Evolutionary conservation across 495 filamentous ascomycete genomes (phyloP).

Genomic region (Zalerion maritima): DNA sequence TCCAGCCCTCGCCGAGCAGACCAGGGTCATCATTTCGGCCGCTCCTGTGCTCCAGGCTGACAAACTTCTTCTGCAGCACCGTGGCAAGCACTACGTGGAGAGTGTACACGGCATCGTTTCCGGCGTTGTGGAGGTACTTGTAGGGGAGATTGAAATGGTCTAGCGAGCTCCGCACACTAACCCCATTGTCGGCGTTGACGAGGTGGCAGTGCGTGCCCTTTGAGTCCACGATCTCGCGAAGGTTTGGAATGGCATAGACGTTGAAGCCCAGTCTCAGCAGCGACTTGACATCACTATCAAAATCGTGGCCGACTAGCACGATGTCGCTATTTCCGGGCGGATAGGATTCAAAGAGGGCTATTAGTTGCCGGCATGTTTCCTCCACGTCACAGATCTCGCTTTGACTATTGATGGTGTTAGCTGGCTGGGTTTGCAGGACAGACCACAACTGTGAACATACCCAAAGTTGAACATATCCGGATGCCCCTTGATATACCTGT

Average conservation of each 20-base stretch:
- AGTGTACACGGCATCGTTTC: constrained; percentile 89
- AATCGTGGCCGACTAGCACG: constrained; percentile 66
- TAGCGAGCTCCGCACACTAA: constrained; percentile 47
- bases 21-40: too few relatives aligned
- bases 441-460: constrained; percentile 32
- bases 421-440: constrained; percentile 9
- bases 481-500: constrained; percentile 49
- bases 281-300: constrained; percentile 49
- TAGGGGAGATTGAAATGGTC: constrained; percentile 43
- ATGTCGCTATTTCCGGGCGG: constrained; percentile 37
- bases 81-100: constrained; percentile 61
- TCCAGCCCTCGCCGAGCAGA: constrained; percentile 15
- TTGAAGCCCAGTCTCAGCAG: constrained; percentile 48
- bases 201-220: constrained; percentile 47
- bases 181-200: constrained; percentile 29
- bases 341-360: constrained; percentile 14
- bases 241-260: constrained; percentile 29
- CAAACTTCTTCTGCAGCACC: constrained; percentile 28
- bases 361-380: constrained; percentile 9
- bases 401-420: constrained; percentile 14
- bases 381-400: constrained; percentile 15
- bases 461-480: constrained; percentile 68
- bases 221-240: constrained; percentile 58
- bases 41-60: constrained; percentile 2
- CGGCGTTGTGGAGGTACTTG: constrained; percentile 70